Percentiles rank a stretch among this genome's conserved stretches.
Evolutionary conservation across 257 asterid genomes (phyloP).

Genomic region (Asclepias syriaca): DNA sequence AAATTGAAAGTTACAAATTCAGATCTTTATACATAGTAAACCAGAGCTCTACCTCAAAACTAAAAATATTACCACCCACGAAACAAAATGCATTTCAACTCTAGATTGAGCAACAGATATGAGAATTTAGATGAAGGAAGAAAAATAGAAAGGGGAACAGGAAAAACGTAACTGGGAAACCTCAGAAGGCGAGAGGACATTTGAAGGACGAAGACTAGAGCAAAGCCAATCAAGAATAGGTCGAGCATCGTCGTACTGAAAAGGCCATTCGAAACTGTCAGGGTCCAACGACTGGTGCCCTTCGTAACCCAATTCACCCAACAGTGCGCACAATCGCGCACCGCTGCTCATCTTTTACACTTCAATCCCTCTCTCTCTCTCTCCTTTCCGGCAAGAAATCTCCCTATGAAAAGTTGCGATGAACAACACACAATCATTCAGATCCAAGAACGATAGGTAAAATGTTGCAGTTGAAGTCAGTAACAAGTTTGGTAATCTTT

Average conservation of each 20-base stretch:
- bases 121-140: neutral
- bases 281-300: constrained; percentile 73
- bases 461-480: constrained; percentile 19
- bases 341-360: constrained; percentile 57
- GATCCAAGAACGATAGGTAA: constrained; percentile 17
- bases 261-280: constrained; percentile 98
- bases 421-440: neutral
- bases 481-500: neutral
- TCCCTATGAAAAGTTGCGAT: neutral
- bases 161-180: constrained; percentile 58
- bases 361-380: constrained; percentile 7
- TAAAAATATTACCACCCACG: neutral
- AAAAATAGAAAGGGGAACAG: neutral
- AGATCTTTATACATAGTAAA: neutral
- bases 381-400: constrained; percentile 1
- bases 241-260: constrained; percentile 94
- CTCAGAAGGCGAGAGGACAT: constrained; percentile 82
- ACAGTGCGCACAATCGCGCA: constrained; percentile 62
- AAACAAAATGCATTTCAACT: neutral
- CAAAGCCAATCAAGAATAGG: constrained; percentile 97
- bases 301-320: constrained; percentile 78
- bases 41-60: neutral
- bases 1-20: neutral
- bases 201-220: constrained; percentile 92
- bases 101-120: neutral